Evolutionary conservation across 306 rosid species (phyloP), one percentile per base, ranked within the genome.

Genomic region (Albizia julibrissin): DNA sequence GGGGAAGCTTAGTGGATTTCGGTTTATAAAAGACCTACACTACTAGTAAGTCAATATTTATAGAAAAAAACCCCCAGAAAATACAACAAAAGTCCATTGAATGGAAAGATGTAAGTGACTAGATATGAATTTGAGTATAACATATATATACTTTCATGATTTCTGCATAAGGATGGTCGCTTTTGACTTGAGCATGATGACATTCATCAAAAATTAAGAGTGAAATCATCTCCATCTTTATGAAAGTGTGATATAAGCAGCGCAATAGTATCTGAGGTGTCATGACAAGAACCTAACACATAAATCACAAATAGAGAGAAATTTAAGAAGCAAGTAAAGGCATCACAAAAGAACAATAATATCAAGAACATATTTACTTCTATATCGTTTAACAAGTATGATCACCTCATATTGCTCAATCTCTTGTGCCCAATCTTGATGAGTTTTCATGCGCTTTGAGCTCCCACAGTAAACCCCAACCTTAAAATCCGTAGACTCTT

Each of bases 181-280:
- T 91, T 87, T 86, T 80, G 86, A 85, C 86, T 93, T 95, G 99
- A 82, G 99, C 99, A 65, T 95, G 99, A 89, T 95, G 99, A 34
- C 99, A 95, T 84, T 95, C 99, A 34, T 95, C 98, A 89, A 95
- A 95, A 84, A 95, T 93, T 87, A 95, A 83, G 79, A 95, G 91
- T 21, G 90, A 85, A 86, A 95, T 92, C 69, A 72, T 87, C 80
- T 95, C 98, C 98, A 92, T 95, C 87, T 70, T 91, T 84, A 95
- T 89, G 71, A 84, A 84, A 85, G 98, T 90, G 85, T 95, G 99
- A 81, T 58, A 82, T 81, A 95, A 89, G 86, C 79, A 85, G 68
- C 80, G 93, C 52, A 88, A 78, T 50, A 95, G 83, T 85, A 85
- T 89, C 86, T 90, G 88, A 31, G 99, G 99, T 47, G 92, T 95